These are phyloP conservation scores for Wallacemonas sp. DNA, from an alignment of 208 protist genomes.

Conservation along the genomic window DNA sequence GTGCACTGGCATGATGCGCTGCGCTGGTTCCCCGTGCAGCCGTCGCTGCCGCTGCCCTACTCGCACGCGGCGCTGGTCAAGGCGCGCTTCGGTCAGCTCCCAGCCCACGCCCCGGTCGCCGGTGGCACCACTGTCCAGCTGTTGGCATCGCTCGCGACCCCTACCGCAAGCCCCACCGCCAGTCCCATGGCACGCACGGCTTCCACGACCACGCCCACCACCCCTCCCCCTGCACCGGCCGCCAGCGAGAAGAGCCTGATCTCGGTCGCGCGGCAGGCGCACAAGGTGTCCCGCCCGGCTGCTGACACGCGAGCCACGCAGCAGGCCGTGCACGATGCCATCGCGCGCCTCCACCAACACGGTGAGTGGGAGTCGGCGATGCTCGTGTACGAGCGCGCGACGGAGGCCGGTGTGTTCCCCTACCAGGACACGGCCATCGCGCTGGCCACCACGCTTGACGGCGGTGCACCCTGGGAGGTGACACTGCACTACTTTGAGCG, in stretches of 20 bases:
- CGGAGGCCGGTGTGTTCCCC: slow-evolving; percentile 50
- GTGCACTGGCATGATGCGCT: slow-evolving; percentile 49
- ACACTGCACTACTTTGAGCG: slow-evolving; percentile 62
- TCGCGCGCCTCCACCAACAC: slow-evolving; percentile 24
- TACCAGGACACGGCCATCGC: slow-evolving; percentile 41
- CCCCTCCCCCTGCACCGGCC: no score
- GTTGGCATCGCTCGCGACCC: neutral
- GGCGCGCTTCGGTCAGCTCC: slow-evolving; percentile 3
- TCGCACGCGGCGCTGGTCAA: slow-evolving; percentile 35
- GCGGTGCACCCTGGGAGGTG: slow-evolving; percentile 56
- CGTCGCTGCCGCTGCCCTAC: slow-evolving; percentile 48
- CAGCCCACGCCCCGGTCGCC: neutral
- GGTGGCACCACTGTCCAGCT: slow-evolving; percentile 11
- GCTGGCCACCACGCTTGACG: slow-evolving; percentile 28
- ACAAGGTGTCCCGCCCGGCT: slow-evolving; percentile 25
- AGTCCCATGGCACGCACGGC: neutral
- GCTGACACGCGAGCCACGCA: slow-evolving; percentile 10
- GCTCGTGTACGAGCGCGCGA: slow-evolving; percentile 47
- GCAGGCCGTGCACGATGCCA: slow-evolving; percentile 11
- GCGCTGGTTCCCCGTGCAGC: slow-evolving; percentile 38
- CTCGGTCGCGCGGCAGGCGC: slow-evolving; percentile 18
- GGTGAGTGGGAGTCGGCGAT: slow-evolving; percentile 66
- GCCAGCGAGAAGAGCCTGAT: slow-evolving; percentile 20
- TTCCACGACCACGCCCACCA: neutral
- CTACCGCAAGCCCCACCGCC: neutral